These are phyloP conservation scores for Metarhizium rileyi DNA, from an alignment of 2,329 filamentous ascomycete genomes.

Conservation along the genomic window DNA sequence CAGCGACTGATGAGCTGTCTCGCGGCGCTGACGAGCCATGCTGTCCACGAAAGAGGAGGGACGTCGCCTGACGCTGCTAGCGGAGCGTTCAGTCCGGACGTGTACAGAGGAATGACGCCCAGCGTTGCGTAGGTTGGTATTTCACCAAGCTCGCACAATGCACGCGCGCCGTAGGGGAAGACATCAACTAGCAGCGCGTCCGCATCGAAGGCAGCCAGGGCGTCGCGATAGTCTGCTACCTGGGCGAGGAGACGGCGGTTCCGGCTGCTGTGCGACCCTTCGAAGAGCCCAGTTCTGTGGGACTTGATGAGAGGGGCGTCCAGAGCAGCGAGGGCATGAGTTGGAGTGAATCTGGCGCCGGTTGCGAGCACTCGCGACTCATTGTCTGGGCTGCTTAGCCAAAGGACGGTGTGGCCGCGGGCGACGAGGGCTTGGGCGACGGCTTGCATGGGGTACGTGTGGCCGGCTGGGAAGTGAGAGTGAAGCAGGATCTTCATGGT, in stretches of 20 bases:
- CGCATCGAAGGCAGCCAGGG: slow-evolving; percentile 18
- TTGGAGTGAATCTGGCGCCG: slow-evolving; percentile 24
- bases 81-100: slow-evolving; percentile 19
- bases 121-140: slow-evolving; percentile 26
- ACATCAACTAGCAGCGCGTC: slow-evolving; percentile 28
- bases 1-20: slow-evolving; percentile 18
- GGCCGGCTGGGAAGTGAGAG: slow-evolving; percentile 29
- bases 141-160: slow-evolving; percentile 24
- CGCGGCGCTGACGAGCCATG: slow-evolving; percentile 18
- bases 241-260: slow-evolving; percentile 22
- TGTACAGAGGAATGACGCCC: slow-evolving; percentile 29
- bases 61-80: slow-evolving; percentile 21
- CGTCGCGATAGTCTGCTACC: slow-evolving; percentile 24
- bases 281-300: slow-evolving; percentile 22
- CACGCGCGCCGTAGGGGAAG: slow-evolving; percentile 26
- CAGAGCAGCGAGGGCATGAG: slow-evolving; percentile 19
- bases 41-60: slow-evolving; percentile 18
- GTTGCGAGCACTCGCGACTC: slow-evolving; percentile 22
- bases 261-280: slow-evolving; percentile 16
- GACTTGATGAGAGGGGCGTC: slow-evolving; percentile 20
- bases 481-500: slow-evolving; percentile 28
- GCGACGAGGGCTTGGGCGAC: slow-evolving; percentile 26
- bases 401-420: slow-evolving; percentile 28
- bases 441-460: slow-evolving; percentile 30
- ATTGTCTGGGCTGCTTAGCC: slow-evolving; percentile 26